Percentiles rank a stretch among this genome's conserved stretches.
Evolutionary conservation across 176 grass and related monocot genomes (phyloP).

Genomic region (Phoenix dactylifera): DNA sequence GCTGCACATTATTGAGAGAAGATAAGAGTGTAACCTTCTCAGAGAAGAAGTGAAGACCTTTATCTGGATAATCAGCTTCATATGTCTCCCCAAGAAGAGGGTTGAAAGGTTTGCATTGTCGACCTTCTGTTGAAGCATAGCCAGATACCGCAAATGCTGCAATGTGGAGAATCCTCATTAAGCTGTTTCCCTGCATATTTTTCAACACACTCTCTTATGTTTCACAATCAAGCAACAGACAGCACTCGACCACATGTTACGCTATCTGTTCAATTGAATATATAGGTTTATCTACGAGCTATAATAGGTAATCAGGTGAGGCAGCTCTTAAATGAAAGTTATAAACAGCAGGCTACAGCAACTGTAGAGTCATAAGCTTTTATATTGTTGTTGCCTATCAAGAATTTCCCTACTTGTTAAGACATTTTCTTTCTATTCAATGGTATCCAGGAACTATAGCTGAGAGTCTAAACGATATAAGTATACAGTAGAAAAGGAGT

Average conservation of each 20-base stretch:
- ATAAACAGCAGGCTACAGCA: no score
- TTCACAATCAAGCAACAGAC: slow-evolving; percentile 6
- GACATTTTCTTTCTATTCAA: no score
- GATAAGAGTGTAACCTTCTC: slow-evolving; percentile 51
- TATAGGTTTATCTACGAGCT: no score
- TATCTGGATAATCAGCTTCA: slow-evolving; percentile 96
- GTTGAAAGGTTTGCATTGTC: slow-evolving; percentile 96
- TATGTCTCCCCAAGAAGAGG: slow-evolving; percentile 95
- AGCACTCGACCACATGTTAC: background rate
- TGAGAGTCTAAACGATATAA: no score
- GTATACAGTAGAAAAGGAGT: no score
- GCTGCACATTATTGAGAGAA: slow-evolving; percentile 3
- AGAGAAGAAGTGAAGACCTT: slow-evolving; percentile 92
- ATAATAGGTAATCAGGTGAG: no score
- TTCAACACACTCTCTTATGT: no score
- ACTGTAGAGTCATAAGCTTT: no score
- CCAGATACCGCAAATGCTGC: slow-evolving; percentile 94
- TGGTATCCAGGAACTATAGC: no score
- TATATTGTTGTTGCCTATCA: no score
- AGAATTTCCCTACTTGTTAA: no score
- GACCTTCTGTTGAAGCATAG: slow-evolving; percentile 97
- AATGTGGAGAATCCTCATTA: slow-evolving; percentile 84
- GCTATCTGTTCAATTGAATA: background rate
- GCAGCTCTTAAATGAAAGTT: no score
- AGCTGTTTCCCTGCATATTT: slow-evolving; percentile 62